Percentiles rank a stretch among this genome's conserved stretches.
Evolutionary conservation across 805 yeast species (phyloP).

Genomic region (Wickerhamomyces sydowiorum): DNA sequence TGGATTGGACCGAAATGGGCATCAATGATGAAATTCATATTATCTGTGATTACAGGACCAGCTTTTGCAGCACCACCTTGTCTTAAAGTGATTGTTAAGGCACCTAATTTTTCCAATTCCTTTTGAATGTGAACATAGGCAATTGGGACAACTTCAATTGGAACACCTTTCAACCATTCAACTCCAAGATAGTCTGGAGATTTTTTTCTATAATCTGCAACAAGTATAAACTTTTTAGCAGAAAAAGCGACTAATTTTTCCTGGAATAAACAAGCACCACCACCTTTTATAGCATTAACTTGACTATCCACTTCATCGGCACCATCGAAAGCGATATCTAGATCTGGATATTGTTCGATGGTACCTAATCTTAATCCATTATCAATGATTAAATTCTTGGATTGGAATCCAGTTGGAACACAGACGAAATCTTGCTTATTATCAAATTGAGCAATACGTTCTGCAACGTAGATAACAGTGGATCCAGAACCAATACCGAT

Average conservation of each 20-base stretch:
- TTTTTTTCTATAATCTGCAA: conserved; percentile 88
- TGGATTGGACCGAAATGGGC: conserved; percentile 82
- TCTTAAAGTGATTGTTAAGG: conserved; percentile 58
- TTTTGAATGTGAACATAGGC: conserved; percentile 72
- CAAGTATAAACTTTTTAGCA: conserved; percentile 71
- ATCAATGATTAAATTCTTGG: conserved; percentile 75
- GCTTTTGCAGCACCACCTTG: conserved; percentile 91
- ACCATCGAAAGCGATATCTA: conserved; percentile 96
- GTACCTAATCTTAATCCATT: conserved; percentile 76
- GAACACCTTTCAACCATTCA: conserved; percentile 86
- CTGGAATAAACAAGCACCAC: conserved; percentile 97
- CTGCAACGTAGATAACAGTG: conserved; percentile 96
- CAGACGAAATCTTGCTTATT: conserved; percentile 58
- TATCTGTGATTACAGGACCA: conserved; percentile 95
- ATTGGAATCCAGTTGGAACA: conserved; percentile 96
- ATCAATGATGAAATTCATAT: conserved; percentile 88
- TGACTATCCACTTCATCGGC: conserved; percentile 91
- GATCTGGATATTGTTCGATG: conserved; percentile 73
- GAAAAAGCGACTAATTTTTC: conserved; percentile 89
- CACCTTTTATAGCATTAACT: conserved; percentile 91
- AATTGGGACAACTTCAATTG: conserved; percentile 90
- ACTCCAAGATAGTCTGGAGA: conserved; percentile 64
- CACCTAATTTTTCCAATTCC: conserved; percentile 62
- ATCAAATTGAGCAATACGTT: conserved; percentile 71
- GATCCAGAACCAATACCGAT: conserved; percentile 97